phyloP scores from a whole-genome alignment of 2,329 filamentous ascomycete species.

The Ampelomyces quisqualis region DNA sequence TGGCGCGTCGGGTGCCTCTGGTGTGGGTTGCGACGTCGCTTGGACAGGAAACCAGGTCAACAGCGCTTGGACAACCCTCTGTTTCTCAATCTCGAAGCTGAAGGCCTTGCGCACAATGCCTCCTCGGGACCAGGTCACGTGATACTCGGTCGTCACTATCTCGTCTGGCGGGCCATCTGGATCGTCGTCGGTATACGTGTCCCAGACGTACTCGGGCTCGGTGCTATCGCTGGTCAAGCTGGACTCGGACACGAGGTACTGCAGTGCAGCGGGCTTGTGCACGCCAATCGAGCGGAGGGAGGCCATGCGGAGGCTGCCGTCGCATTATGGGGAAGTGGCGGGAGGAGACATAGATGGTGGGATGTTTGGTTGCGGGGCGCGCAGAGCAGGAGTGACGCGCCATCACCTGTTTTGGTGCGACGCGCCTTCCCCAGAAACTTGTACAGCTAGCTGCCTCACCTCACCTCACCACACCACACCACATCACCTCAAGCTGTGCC shows the following conservation, averaged over 20 bases:
- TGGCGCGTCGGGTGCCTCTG: slow-evolving; percentile 9
- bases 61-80: slow-evolving; percentile 80
- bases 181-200: slow-evolving; percentile 56
- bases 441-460: slow-evolving; percentile 3
- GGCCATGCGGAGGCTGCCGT: slow-evolving; percentile 64
- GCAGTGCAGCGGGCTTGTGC: slow-evolving; percentile 81
- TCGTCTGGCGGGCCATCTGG: slow-evolving; percentile 67
- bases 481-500: neutral
- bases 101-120: slow-evolving; percentile 82
- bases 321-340: slow-evolving; percentile 35
- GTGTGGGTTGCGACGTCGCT: slow-evolving; percentile 19
- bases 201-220: slow-evolving; percentile 72
- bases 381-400: slow-evolving; percentile 27
- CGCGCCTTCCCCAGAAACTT: slow-evolving; percentile 23
- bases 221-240: slow-evolving; percentile 69
- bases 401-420: slow-evolving; percentile 19
- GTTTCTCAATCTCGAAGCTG: slow-evolving; percentile 82
- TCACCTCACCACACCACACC: neutral
- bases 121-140: slow-evolving; percentile 87
- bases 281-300: slow-evolving; percentile 86
- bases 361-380: slow-evolving; percentile 20
- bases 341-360: slow-evolving; percentile 7
- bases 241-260: slow-evolving; percentile 78
- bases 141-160: slow-evolving; percentile 70
- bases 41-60: slow-evolving; percentile 74